Evolutionary conservation across 2,329 filamentous ascomycete genomes (phyloP).

Genomic region (Microsporum audouinii): DNA sequence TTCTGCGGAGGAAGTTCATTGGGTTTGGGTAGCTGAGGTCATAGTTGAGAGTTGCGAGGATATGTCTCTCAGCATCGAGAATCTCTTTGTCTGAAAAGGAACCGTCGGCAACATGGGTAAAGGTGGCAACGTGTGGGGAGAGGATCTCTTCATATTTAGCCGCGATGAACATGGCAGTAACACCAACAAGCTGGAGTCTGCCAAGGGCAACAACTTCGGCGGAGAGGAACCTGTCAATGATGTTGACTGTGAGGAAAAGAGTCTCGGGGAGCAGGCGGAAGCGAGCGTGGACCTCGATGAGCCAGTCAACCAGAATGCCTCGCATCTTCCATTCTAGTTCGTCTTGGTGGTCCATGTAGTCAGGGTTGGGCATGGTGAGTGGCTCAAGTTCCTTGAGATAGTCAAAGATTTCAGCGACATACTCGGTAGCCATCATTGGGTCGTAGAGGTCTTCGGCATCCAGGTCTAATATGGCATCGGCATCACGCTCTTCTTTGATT

Average conservation of each 20-base stretch:
- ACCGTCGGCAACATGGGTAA: slow-evolving; percentile 92
- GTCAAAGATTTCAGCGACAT: slow-evolving; percentile 85
- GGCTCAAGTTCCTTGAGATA: slow-evolving; percentile 88
- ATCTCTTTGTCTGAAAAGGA: slow-evolving; percentile 94
- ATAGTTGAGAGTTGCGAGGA: slow-evolving; percentile 83
- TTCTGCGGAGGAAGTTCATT: slow-evolving; percentile 98
- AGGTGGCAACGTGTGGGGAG: slow-evolving; percentile 92
- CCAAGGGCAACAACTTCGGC: slow-evolving; percentile 91
- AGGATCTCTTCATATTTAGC: slow-evolving; percentile 98
- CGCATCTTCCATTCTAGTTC: slow-evolving; percentile 99
- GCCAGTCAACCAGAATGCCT: slow-evolving; percentile 92
- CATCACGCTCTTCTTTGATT: background rate
- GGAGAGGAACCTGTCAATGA: slow-evolving; percentile 91
- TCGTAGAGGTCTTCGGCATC: slow-evolving; percentile 85
- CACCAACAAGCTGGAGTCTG: slow-evolving; percentile 94
- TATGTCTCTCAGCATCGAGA: slow-evolving; percentile 88
- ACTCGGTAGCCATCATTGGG: slow-evolving; percentile 94
- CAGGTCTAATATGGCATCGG: slow-evolving; percentile 44
- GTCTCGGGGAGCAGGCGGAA: slow-evolving; percentile 90
- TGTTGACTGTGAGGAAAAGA: slow-evolving; percentile 88
- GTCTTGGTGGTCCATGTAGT: slow-evolving; percentile 93
- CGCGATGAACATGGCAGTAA: slow-evolving; percentile 88
- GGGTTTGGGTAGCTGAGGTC: slow-evolving; percentile 98
- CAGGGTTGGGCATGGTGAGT: slow-evolving; percentile 59
- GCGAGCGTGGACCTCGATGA: slow-evolving; percentile 87